Base-by-base conservation (phyloP, 768 basidiomycete species). In the Boletus pseudo-olivaceus region DNA sequence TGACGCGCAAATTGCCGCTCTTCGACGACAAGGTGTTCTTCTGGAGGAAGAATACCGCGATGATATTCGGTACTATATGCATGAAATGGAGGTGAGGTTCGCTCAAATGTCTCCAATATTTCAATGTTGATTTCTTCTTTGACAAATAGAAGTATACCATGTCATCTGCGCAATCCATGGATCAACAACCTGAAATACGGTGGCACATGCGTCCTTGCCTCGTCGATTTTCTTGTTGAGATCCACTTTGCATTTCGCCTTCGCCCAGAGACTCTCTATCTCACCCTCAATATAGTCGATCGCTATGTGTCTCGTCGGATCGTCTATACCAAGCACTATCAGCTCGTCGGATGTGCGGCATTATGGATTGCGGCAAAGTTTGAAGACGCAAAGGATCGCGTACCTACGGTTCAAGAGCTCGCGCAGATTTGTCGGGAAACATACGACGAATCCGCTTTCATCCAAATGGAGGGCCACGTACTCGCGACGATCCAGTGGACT, bases 171-270 rank as follows among this genome's bases (percentile, higher is more conserved):
- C 82, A 93, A 59, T 93, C 93, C 47, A 99, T 99, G 92, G 97
- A 99, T 71, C 93, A 95, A 75, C 97, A 99, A 69, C 96, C 97
- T 33, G 97, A 99, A 73, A 93, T 99, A 67, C 82, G 88, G 64
- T 98, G 97, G 97, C 92, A 95, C 73, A 99, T 99, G 97, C 92
- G 97, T 35, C 93, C 93, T 33, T 96, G 91, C 76, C 85, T 99
- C 42, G 93, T 98, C 69, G 97, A 99, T 72, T 99, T 99, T 74
- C 84, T 99, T 68, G 91, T 99, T 68, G 97, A 99, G 73, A 90
- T 98, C 58, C 97, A 99, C 73, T 93, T 96, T 69, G 93, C 93
- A 58, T 96, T 97, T 76, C 90, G 94, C 47, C 85, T 99, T 49
- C 93, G 97, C 40, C 97, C 97, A 11, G 97, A 99, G 77, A 98